A percentile compares a stretch with the other conserved stretches of the same genome.
phyloP scores from a whole-genome alignment of 352 stramenopile species.

The Globisporangium solare region DNA sequence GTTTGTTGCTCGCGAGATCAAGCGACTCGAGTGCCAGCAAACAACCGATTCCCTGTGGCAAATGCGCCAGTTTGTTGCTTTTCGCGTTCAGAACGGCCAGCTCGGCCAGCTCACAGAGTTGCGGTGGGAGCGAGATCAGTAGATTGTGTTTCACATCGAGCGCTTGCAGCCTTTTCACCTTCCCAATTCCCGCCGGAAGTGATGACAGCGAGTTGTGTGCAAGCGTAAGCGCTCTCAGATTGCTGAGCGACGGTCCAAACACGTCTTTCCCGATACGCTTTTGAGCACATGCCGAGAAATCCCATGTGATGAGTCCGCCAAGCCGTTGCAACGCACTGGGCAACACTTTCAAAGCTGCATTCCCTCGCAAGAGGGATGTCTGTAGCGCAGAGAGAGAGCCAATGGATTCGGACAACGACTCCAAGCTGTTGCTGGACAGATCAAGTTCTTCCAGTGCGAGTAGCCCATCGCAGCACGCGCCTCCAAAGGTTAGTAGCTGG shows the following conservation, averaged over 20 bases:
- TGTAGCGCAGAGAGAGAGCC: constrained; percentile 32
- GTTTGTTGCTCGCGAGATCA: constrained; percentile 38
- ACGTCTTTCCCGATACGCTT: constrained; percentile 49
- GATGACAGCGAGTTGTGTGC: constrained; percentile 40
- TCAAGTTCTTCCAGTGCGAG: constrained; percentile 46
- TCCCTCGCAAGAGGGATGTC: constrained; percentile 34
- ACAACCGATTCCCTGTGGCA: constrained; percentile 27
- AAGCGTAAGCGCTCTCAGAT: constrained; percentile 32
- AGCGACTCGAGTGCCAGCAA: constrained; percentile 27
- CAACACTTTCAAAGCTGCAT: constrained; percentile 29
- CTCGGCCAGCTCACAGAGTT: constrained; percentile 21
- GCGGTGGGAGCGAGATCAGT: constrained; percentile 23
- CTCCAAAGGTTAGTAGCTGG: constrained; percentile 34
- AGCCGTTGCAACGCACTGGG: constrained; percentile 43
- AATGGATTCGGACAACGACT: constrained; percentile 29
- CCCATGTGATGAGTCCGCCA: constrained; percentile 25
- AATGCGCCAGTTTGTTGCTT: constrained; percentile 31
- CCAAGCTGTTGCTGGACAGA: constrained; percentile 40
- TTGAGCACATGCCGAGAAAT: constrained; percentile 41
- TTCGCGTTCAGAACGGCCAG: constrained; percentile 34
- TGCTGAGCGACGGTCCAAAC: constrained; percentile 27
- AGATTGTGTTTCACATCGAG: constrained; percentile 40
- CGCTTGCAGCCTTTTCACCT: constrained; percentile 34
- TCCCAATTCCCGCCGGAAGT: constrained; percentile 33
- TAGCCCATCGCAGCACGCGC: constrained; percentile 36